These are phyloP conservation scores for Daedalea quercina DNA, from an alignment of 768 basidiomycete species.

Conservation along the genomic window DNA sequence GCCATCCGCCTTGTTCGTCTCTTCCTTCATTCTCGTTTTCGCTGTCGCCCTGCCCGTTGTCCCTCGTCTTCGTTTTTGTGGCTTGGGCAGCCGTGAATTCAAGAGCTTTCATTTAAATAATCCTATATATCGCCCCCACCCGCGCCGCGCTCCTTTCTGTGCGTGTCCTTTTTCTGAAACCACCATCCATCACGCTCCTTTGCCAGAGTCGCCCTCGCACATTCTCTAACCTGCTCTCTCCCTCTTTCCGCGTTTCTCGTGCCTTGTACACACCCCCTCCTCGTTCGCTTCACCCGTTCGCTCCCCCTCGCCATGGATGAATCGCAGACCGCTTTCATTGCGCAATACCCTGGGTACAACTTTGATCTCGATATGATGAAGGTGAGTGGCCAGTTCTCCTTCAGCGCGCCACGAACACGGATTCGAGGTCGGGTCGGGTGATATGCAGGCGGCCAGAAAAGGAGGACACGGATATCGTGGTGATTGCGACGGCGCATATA, in stretches of 20 bases:
- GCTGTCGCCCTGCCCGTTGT: constrained; percentile 9
- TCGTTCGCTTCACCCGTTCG: constrained; percentile 10
- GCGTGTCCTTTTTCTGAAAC: constrained; percentile 17
- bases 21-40: constrained; percentile 5
- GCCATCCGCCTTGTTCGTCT: constrained; percentile 6
- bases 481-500: too few species aligned
- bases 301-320: constrained; percentile 53
- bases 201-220: constrained; percentile 27
- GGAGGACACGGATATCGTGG: too few species aligned
- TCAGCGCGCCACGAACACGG: neutral
- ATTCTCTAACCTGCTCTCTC: constrained; percentile 51
- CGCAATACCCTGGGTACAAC: constrained; percentile 62
- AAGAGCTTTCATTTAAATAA: constrained; percentile 15
- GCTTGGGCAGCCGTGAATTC: constrained; percentile 13
- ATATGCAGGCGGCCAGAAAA: too few species aligned
- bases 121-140: constrained; percentile 10
- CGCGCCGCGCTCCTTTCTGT: constrained; percentile 15
- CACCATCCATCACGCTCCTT: constrained; percentile 23
- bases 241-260: too few species aligned
- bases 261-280: constrained; percentile 33
- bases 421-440: neutral
- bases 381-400: constrained; percentile 34
- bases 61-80: constrained; percentile 11
- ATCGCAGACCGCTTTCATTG: constrained; percentile 61
- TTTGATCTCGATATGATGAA: constrained; percentile 94